phyloP scores from a whole-genome alignment of 2,329 filamentous ascomycete species.

The Cladorrhinum sp. region DNA sequence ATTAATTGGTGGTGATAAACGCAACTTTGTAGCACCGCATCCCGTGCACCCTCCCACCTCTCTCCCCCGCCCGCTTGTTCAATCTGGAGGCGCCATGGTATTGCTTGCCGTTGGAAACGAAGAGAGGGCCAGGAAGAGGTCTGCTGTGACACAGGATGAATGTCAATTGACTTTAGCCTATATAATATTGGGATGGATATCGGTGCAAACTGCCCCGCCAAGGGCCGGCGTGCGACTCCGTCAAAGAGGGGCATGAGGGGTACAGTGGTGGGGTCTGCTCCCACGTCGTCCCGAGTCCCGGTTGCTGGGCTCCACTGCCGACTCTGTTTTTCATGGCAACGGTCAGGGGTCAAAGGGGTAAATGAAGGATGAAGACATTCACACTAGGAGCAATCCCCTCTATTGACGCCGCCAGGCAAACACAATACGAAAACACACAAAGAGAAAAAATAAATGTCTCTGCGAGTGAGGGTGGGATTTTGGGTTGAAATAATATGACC shows the following conservation, averaged over 20 bases:
- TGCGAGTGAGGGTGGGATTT: neutral
- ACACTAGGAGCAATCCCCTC: neutral
- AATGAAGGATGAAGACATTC: neutral
- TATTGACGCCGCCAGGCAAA: no score
- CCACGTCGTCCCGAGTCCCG: neutral
- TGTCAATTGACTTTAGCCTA: constrained; percentile 25
- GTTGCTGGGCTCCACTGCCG: neutral
- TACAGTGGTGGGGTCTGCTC: neutral
- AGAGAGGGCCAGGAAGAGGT: constrained; percentile 3
- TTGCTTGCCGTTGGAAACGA: neutral
- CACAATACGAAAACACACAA: no score
- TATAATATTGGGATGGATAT: no score
- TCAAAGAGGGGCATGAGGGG: no score
- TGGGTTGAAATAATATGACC: neutral
- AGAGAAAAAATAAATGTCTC: no score
- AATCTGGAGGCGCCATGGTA: neutral
- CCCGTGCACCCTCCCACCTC: no score
- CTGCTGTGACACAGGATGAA: constrained; percentile 17
- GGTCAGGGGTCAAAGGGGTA: neutral
- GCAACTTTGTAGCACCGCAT: neutral
- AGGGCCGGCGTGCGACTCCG: no score
- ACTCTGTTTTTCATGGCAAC: neutral
- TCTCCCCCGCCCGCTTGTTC: no score
- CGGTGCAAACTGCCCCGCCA: no score
- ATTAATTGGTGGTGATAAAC: neutral